A percentile compares a stretch with the other conserved stretches of the same genome.
These are phyloP conservation scores for Paramarasmius palmivorus DNA, from an alignment of 1,284 basidiomycete genomes.

Conservation along the genomic window DNA sequence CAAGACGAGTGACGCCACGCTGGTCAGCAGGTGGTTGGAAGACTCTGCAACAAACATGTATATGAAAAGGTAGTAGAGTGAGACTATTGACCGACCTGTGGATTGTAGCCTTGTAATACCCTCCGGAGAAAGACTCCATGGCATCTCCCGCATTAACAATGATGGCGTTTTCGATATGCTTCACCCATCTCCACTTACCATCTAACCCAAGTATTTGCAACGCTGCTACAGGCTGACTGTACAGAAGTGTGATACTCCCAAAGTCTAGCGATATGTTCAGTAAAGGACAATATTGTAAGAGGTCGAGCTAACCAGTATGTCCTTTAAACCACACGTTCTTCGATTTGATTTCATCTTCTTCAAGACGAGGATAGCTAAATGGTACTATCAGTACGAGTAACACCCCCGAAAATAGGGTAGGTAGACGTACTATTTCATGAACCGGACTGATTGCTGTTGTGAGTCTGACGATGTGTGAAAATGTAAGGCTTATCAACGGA, in stretches of 20 bases:
- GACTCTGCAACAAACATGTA: conserved; percentile 37
- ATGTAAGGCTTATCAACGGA: conserved; percentile 21
- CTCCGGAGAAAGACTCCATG: conserved; percentile 51
- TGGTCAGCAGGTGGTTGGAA: conserved; percentile 50
- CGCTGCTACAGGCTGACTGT: conserved; percentile 13
- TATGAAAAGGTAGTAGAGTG: conserved; percentile 17
- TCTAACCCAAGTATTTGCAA: conserved; percentile 13
- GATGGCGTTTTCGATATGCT: conserved; percentile 15
- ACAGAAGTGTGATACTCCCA: conserved; percentile 55
- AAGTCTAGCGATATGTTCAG: conserved; percentile 41
- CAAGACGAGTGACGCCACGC: conserved; percentile 42
- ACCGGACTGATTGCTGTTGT: conserved; percentile 36
- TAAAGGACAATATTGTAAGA: conserved; percentile 11
- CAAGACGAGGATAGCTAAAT: conserved; percentile 41
- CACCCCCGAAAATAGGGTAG: conserved; percentile 30
- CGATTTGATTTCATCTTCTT: conserved; percentile 47
- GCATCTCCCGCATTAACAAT: conserved; percentile 48
- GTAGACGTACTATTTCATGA: conserved; percentile 53
- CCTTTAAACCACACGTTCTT: conserved; percentile 51
- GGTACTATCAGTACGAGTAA: background rate
- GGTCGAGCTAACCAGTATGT: conserved; percentile 33
- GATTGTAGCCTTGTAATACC: conserved; percentile 40
- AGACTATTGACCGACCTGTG: conserved; percentile 29
- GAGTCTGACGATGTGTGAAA: background rate
- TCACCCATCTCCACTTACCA: conserved; percentile 15